Conservation (phyloP, 2,329 filamentous ascomycete species). For the Nemania sp. region DNA sequence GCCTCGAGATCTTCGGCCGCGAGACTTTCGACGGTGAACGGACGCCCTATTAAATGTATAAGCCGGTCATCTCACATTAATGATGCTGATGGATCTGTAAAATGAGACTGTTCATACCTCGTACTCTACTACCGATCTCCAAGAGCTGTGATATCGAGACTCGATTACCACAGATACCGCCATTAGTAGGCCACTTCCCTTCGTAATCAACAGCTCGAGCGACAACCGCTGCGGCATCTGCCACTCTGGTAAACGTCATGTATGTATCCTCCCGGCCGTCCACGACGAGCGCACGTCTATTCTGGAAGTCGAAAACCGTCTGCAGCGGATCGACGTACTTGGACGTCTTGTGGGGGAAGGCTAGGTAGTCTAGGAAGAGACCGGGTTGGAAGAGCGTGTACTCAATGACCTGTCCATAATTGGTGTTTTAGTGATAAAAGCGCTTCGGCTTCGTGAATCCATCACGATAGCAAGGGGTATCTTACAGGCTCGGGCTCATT, state of each 20-base stretch:
- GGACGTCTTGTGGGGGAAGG: constrained; percentile 50
- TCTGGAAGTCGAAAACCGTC: constrained; percentile 44
- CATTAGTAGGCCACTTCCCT: constrained; percentile 46
- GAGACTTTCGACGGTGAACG: constrained; percentile 50
- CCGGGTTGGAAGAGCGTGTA: constrained; percentile 61
- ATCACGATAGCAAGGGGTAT: background rate
- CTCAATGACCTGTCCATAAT: constrained; percentile 50
- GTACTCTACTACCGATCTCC: constrained; percentile 45
- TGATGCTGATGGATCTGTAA: too few species aligned
- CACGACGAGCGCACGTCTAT: constrained; percentile 47
- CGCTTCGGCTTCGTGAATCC: too few species aligned
- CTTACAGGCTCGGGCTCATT: constrained; percentile 51
- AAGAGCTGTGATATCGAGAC: constrained; percentile 44
- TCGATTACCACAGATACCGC: constrained; percentile 47
- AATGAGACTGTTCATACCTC: constrained; percentile 44
- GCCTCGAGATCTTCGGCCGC: constrained; percentile 50
- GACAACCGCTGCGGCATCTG: constrained; percentile 47
- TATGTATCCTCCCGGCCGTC: constrained; percentile 47
- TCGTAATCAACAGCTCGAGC: constrained; percentile 48
- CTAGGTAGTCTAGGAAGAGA: constrained; percentile 58
- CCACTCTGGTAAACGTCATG: constrained; percentile 49
- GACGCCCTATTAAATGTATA: constrained; percentile 34
- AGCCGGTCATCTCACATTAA: too few species aligned
- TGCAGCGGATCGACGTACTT: constrained; percentile 48
- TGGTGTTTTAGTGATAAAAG: too few species aligned